phyloP scores from a whole-genome alignment of 2,329 filamentous ascomycete species.

The Phyllosticta ampelicida region DNA sequence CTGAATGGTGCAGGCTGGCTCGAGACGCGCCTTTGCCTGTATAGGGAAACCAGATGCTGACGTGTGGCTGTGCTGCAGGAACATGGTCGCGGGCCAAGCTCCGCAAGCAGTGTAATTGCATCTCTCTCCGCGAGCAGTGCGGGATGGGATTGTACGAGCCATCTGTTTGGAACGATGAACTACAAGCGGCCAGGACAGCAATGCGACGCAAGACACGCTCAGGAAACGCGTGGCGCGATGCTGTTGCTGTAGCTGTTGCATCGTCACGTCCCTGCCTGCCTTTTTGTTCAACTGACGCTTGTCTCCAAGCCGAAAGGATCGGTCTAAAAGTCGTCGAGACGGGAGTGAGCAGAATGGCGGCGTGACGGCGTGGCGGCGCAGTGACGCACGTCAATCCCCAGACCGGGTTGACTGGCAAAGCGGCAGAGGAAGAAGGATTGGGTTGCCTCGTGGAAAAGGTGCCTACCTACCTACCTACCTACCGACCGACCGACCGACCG shows the following conservation, averaged over 20 bases:
- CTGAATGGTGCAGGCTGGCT: not conserved
- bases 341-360: not conserved
- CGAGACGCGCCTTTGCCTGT: not conserved
- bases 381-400: not conserved
- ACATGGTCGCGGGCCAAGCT: not conserved
- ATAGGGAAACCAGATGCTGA: not conserved
- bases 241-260: not conserved
- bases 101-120: too few relatives aligned
- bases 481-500: too few relatives aligned
- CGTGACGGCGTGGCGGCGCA: not conserved
- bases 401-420: not conserved
- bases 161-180: not conserved
- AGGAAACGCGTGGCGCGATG: not conserved
- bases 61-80: not conserved
- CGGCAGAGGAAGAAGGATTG: not conserved
- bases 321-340: not conserved
- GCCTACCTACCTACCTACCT: not conserved
- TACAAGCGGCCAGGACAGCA: not conserved
- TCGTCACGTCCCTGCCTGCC: not conserved
- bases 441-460: not conserved
- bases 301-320: not conserved
- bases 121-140: not conserved
- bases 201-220: not conserved
- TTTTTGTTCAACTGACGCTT: not conserved
- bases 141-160: not conserved